Conservation (phyloP, 352 stramenopile species). For the Globisporangium recalcitrans region DNA sequence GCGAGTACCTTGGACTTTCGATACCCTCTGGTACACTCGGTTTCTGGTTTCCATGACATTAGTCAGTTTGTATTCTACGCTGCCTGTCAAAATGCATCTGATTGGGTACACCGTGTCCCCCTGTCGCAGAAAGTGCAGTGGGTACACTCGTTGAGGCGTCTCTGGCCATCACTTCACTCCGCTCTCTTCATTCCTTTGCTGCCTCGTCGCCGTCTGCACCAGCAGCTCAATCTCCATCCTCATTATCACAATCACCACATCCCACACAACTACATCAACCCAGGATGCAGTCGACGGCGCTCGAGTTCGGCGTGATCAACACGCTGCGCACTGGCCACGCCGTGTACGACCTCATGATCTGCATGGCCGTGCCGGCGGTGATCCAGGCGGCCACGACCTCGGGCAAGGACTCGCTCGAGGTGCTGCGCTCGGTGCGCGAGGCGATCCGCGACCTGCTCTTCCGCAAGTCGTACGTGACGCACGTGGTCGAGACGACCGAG, state of each 20-base stretch:
- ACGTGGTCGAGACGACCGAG: constrained; percentile 35
- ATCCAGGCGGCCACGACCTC: constrained; percentile 34
- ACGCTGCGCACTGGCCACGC: constrained; percentile 46
- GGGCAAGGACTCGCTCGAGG: constrained; percentile 13
- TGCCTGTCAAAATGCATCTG: not conserved
- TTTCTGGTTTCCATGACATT: not conserved
- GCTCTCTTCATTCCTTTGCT: not conserved
- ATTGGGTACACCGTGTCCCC: not conserved
- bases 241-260: not conserved
- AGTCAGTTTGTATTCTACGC: not conserved
- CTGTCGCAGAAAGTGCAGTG: not conserved
- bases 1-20: not conserved
- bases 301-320: constrained; percentile 51
- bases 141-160: not conserved
- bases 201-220: not conserved
- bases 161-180: not conserved
- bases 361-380: constrained; percentile 47
- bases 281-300: constrained; percentile 23
- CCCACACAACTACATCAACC: not conserved
- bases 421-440: constrained; percentile 6
- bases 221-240: not conserved
- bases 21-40: not conserved
- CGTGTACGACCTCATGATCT: constrained; percentile 50
- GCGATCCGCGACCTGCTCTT: constrained; percentile 21
- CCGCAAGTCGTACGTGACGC: constrained; percentile 21